Conservation (phyloP, 148 eudicot species). For the Cornus florida region DNA sequence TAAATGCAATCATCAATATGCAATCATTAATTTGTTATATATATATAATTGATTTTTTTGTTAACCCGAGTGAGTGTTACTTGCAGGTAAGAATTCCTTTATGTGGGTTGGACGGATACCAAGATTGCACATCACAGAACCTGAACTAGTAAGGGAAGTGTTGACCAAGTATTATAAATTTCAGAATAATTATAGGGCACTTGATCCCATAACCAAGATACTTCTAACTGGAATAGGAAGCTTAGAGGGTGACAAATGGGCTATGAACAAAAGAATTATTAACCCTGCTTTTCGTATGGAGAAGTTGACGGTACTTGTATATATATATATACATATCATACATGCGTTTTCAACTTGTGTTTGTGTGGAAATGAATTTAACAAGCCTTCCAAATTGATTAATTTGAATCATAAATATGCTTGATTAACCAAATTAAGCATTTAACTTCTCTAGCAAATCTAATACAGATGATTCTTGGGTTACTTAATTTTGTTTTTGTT, state of each 20-base stretch:
- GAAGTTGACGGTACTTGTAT: too few relatives aligned
- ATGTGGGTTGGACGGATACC: constrained; percentile 49
- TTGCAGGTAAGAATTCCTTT: constrained; percentile 36
- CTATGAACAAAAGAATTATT: constrained; percentile 40
- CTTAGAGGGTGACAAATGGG: constrained; percentile 53
- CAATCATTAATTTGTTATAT: too few relatives aligned
- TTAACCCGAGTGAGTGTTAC: too few relatives aligned
- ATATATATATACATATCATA: too few relatives aligned
- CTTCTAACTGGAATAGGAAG: constrained; percentile 10
- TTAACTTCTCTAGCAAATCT: too few relatives aligned
- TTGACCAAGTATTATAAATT: constrained; percentile 24
- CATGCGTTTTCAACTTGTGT: too few relatives aligned
- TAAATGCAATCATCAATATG: too few relatives aligned
- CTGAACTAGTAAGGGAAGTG: constrained; percentile 44
- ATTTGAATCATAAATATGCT: constrained; percentile 20
- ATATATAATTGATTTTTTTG: too few relatives aligned
- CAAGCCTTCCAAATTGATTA: constrained; percentile 53
- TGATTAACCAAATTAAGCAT: too few relatives aligned
- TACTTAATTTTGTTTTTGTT: not conserved
- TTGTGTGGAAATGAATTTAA: constrained; percentile 10
- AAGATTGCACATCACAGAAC: constrained; percentile 28
- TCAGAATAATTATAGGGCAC: constrained; percentile 19
- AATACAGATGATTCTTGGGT: too few relatives aligned
- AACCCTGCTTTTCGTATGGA: too few relatives aligned
- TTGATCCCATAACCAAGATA: constrained; percentile 31